Evolutionary conservation across 148 eudicot genomes (phyloP), one percentile per base, ranked within the genome.

Genomic region (Bassia scoparia): DNA sequence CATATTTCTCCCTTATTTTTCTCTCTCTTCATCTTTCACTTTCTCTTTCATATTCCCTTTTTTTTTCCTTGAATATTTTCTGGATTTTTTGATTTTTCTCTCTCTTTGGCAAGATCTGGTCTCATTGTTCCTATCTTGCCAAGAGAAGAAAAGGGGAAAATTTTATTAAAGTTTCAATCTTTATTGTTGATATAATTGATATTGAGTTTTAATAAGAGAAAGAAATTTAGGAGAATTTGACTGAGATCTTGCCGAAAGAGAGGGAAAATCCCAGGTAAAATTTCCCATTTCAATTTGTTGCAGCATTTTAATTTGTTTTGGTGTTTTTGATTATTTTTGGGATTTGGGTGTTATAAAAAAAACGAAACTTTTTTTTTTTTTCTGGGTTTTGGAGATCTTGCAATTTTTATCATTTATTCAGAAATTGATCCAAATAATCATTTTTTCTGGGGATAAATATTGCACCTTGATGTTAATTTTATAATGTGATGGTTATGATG

Each of bases 21-120:
- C 48, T 50, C 50, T 54, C 13, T 20, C 3, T 50, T 15, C 7
- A 23, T 43, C 33, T 43, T 54, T 43, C 61, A 33, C 37, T 50
- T 64, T 26, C 77, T 63, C 70, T 78, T 49, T 59, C 54, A 55
- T 53, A 5, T 41, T 41, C 43, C 27, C 34, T 59, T 67, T 37
- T 29, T 33, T 10, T 55, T 52, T 34, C 29, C 69, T 52, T 66
- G 56, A 14, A 61, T 65, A 35, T 59, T 24, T 74, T 68, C 38
- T 50, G 27, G 20, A 43, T 37, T 44, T 54, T 44, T 38, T 34
- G 65, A 29, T 74, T 56, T 24, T 60, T 62, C 26, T 61, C 30
- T 73, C 80, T 68, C 77, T 60, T 75, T 69, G 74, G 78, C 82
- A 76, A 82, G 85, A 79, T 79, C 79, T 59, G 81, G 34, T n/a